These are phyloP conservation scores for Euphorbia lathyris DNA, from an alignment of 345 rosid species.

Conservation along the genomic window DNA sequence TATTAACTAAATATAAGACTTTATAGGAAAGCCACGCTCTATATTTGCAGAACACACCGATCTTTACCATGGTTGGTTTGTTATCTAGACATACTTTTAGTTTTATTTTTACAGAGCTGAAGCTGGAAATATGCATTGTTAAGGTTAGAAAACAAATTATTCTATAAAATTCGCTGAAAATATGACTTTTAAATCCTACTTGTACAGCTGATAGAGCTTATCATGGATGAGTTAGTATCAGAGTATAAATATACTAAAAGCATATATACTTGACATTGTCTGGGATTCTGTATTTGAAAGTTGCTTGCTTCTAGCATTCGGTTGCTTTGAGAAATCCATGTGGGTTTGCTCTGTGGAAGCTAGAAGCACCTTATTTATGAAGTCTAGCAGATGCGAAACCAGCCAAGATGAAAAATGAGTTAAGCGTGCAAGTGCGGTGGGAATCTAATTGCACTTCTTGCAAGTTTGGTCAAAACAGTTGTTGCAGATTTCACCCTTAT, in stretches of 20 bases:
- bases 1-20: no score
- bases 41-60: no score
- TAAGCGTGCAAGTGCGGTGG: no score
- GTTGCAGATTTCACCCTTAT: no score
- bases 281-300: not conserved
- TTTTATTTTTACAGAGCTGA: not conserved
- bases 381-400: no score
- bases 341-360: not conserved
- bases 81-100: not conserved
- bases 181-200: not conserved
- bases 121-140: not conserved
- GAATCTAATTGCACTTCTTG: no score
- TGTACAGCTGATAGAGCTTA: not conserved
- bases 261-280: not conserved
- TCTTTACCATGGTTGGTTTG: no score
- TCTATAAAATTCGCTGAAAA: not conserved
- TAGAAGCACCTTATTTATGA: no score
- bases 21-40: no score
- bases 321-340: not conserved
- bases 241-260: not conserved
- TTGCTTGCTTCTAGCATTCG: not conserved
- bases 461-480: no score
- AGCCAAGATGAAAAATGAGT: no score
- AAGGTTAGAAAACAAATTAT: not conserved
- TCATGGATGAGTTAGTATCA: not conserved